These are phyloP conservation scores for Euphrasia arctica DNA, from an alignment of 305 asterid species.

Conservation along the genomic window DNA sequence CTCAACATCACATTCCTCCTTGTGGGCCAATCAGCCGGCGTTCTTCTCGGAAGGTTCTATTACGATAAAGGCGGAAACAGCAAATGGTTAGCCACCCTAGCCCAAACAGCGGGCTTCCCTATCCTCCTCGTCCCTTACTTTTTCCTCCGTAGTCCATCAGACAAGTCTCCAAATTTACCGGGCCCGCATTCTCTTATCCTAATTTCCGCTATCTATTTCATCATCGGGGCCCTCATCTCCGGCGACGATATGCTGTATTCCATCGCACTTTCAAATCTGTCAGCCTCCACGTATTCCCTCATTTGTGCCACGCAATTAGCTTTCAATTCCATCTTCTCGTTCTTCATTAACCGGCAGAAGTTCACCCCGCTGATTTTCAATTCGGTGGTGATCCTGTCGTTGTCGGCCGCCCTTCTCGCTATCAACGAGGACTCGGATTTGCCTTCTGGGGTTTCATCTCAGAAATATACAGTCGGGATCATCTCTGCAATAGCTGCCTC, in stretches of 20 bases:
- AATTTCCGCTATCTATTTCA: slow-evolving; percentile 39
- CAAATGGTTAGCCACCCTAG: too few species aligned
- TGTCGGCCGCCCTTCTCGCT: slow-evolving; percentile 67
- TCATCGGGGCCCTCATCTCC: slow-evolving; percentile 56
- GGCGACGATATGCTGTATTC: slow-evolving; percentile 94
- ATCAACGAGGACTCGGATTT: slow-evolving; percentile 64
- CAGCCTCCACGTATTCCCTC: slow-evolving; percentile 93
- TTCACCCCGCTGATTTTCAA: slow-evolving; percentile 63
- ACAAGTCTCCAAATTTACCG: slow-evolving; percentile 35
- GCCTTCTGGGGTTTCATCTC: slow-evolving; percentile 45
- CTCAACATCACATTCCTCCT: slow-evolving; percentile 59
- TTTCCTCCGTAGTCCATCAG: too few species aligned
- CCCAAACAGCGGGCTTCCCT: too few species aligned
- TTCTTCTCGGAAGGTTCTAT: too few species aligned
- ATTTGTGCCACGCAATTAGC: too few species aligned
- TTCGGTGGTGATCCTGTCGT: slow-evolving; percentile 71
- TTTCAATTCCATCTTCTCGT: slow-evolving; percentile 70
- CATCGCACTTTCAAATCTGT: slow-evolving; percentile 69
- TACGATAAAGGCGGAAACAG: too few species aligned
- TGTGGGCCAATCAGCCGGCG: slow-evolving; percentile 83
- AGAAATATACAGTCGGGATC: slow-evolving; percentile 59
- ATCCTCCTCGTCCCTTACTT: slow-evolving; percentile 66
- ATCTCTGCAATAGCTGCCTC: slow-evolving; percentile 67
- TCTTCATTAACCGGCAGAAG: slow-evolving; percentile 69
- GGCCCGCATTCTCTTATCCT: slow-evolving; percentile 31